phyloP scores from a whole-genome alignment of 108 stramenopile genomes.

The Thalassiosira profunda region DNA sequence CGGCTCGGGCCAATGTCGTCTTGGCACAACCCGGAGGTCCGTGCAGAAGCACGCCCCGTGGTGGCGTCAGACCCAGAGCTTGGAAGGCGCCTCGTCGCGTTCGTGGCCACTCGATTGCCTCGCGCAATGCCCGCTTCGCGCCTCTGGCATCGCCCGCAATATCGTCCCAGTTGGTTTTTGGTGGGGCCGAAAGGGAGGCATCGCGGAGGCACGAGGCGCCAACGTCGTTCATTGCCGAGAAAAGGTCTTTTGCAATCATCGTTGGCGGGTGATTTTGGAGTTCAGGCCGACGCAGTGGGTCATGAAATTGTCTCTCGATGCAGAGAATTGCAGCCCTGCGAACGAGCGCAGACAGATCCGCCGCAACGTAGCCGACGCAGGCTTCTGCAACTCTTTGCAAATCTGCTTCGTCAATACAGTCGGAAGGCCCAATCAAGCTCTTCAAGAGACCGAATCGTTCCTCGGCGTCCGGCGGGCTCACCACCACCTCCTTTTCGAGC shows the following conservation, averaged over 20 bases:
- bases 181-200: constrained; percentile 68
- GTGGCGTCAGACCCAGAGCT: constrained; percentile 63
- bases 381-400: constrained; percentile 63
- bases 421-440: constrained; percentile 29
- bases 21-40: constrained; percentile 99
- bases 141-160: constrained; percentile 86
- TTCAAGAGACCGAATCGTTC: constrained; percentile 58
- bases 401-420: constrained; percentile 14
- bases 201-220: constrained; percentile 74
- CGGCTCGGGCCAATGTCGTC: constrained; percentile 96
- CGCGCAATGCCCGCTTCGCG: constrained; percentile 79
- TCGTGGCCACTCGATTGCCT: constrained; percentile 89
- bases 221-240: constrained; percentile 41
- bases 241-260: constrained; percentile 15
- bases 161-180: constrained; percentile 80
- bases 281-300: too few relatives aligned
- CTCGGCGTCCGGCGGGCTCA: constrained; percentile 63
- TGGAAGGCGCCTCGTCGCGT: constrained; percentile 53
- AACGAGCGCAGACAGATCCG: constrained; percentile 78
- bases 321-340: constrained; percentile 51
- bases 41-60: constrained; percentile 91
- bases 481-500: constrained; percentile 70
- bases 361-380: constrained; percentile 87
- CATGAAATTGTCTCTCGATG: constrained; percentile 22
- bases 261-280: too few relatives aligned